Conservation (phyloP, 805 yeast genomes). For the Metschnikowia similis region DNA sequence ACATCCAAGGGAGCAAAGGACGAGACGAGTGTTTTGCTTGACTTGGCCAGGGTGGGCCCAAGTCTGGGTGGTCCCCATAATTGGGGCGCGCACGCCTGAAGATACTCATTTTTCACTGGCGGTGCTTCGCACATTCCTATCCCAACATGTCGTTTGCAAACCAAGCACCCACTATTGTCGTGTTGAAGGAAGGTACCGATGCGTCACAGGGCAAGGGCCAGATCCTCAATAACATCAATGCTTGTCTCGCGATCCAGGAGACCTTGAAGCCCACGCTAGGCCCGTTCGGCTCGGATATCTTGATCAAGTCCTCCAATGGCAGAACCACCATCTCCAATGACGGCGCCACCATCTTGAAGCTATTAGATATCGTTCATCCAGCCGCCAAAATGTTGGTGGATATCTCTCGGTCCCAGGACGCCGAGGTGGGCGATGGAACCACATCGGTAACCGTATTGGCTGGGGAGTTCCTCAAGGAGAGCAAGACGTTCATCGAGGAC, state of each 20-base stretch:
- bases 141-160: conserved; percentile 74
- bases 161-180: conserved; percentile 97
- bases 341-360: conserved; percentile 92
- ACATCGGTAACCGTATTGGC: conserved; percentile 93
- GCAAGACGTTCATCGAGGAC: conserved; percentile 88
- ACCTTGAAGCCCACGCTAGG: conserved; percentile 93
- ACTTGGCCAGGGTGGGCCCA: too few species aligned
- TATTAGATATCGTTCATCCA: conserved; percentile 94
- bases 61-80: background rate
- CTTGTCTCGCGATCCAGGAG: conserved; percentile 95
- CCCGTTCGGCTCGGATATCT: conserved; percentile 93
- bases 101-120: background rate
- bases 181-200: conserved; percentile 96
- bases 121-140: conserved; percentile 3
- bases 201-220: conserved; percentile 96
- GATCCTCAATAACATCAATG: conserved; percentile 90
- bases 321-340: conserved; percentile 95
- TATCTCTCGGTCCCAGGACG: conserved; percentile 93
- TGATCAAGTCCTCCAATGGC: conserved; percentile 79
- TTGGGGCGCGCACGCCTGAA: background rate
- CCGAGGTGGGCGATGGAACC: conserved; percentile 98
- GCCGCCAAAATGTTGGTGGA: conserved; percentile 96
- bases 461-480: conserved; percentile 90
- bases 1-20: too few species aligned
- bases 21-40: background rate